Base-by-base conservation (phyloP, 805 yeast species). In the Ogataea trehaloabstinens region DNA sequence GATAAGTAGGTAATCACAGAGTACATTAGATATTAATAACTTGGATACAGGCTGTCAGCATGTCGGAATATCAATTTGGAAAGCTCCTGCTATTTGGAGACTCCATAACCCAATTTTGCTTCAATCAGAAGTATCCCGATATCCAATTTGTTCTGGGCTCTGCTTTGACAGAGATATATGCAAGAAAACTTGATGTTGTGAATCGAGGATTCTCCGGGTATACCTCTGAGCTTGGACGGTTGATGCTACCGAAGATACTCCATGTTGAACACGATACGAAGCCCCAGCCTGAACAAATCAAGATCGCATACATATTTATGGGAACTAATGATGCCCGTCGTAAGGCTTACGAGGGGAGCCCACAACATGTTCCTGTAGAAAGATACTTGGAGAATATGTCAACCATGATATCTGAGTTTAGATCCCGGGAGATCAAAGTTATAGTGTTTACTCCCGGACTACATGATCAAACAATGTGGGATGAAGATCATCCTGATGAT, bases 131-230 rank as follows among this genome's bases (percentile, higher is more conserved):
- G 16, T 56, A 53, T 3, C 39, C 42, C 6, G 33, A 37, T 2
- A 18, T 21, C 4, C 55, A 55, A 18, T 63, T 59, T 41, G 45
- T 58, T 1, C 36, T 63, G 0, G 67, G 66, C 10, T 52, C 64
- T 2, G 62, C 58, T 2, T 46, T 63, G 5, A 38, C 53, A 8
- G 48, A 55, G 34, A 55, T 37, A n/a, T 85, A 85, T 55, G 60
- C 69, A 2, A 70, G 95, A 31, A 75, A 70, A 53, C 49, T 86
- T 32, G 91, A 86, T 47, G 66, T 90, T 2, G 53, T 88, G 1
- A 80, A 76, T 28, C 67, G 95, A 42, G 97, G 97, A 0, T 86
- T 66, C 52, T 56, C 78, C 1, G 96, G 97, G 0, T 89, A 85
- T 64, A 85, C 73, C 49, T 63, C 89, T 0, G 73, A 77, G 24